Evolutionary conservation across 257 asterid genomes (phyloP).

Genomic region (Lycium ferocissimum): DNA sequence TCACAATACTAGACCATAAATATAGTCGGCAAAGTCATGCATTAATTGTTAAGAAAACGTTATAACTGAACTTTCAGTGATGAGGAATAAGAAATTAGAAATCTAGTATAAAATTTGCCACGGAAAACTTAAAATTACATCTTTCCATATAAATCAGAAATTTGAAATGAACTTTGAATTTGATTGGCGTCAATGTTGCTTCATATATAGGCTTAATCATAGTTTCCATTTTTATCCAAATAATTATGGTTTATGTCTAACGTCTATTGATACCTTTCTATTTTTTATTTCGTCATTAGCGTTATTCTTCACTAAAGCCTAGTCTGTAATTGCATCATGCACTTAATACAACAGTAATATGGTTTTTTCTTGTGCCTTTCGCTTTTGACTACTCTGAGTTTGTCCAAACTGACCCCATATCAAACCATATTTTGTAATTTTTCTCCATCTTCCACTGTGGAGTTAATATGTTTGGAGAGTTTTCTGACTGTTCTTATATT

Average conservation of each 20-base stretch:
- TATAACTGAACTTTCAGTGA: no score
- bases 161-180: background rate
- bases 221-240: background rate
- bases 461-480: no score
- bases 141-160: no score
- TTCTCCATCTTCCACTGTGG: no score
- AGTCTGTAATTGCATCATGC: conserved; percentile 3
- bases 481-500: no score
- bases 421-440: background rate
- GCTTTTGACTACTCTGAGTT: background rate
- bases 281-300: background rate
- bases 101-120: no score
- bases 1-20: no score
- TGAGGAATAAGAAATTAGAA: no score
- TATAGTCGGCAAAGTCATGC: no score
- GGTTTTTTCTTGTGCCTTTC: background rate
- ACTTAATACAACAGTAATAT: background rate
- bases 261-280: background rate
- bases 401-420: conserved; percentile 24
- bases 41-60: no score
- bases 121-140: no score
- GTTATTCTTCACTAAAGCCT: background rate
- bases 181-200: background rate
- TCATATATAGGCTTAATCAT: background rate
- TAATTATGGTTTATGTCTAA: background rate